Base-by-base conservation (phyloP, 179 eudicot species). In the Carnegiea gigantea region DNA sequence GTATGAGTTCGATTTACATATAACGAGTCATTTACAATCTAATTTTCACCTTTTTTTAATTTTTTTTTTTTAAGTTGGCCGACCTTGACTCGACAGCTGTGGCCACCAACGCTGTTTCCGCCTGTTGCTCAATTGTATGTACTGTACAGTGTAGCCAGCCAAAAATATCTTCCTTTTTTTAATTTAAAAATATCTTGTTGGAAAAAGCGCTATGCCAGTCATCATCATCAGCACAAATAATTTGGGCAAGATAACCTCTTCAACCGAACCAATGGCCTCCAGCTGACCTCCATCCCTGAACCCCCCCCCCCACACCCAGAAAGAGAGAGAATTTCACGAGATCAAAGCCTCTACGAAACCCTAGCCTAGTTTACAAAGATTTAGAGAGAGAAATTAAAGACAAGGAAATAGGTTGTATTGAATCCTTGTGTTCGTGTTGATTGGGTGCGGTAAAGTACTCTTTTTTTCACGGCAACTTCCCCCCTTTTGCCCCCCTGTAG, bases 191-290 rank as follows among this genome's bases (percentile, higher is more conserved):
- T 51, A 51, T 51, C 57, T 64, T 64, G 33, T 64, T 24, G 14
- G 8, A 64, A 64, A 24, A n/a, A 64, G 12, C 33, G 30, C 30
- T 0, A 64, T 20, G 23, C 12, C 70, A 23, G 65, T 59, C 21
- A 59, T 17, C 65, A 24, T 51, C 57, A 12, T 13, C 33, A 64
- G 70, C 8, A 48, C 38, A 26, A 28, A 67, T 12, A 67, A 67
- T 28, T 67, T 67, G 18, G 36, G 38, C 80, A 77, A 43, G 2
- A 57, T 10, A 3, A 14, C 60, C 2, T 9, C 70, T 54, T 54
- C 70, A 40, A 44, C 57, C 80, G 64, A 28, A 38, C 72, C 73
- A 33, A 57, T 78, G 38, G 13, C 72, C 21, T 64, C 38, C 80
- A 57, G n/a, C 62, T 44, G 38, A 75, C 20, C 78, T 49, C 62